Evolutionary conservation across 2,329 filamentous ascomycete species (phyloP), one percentile per base, ranked within the genome.

Genomic region (Waltergamsia citrina): DNA sequence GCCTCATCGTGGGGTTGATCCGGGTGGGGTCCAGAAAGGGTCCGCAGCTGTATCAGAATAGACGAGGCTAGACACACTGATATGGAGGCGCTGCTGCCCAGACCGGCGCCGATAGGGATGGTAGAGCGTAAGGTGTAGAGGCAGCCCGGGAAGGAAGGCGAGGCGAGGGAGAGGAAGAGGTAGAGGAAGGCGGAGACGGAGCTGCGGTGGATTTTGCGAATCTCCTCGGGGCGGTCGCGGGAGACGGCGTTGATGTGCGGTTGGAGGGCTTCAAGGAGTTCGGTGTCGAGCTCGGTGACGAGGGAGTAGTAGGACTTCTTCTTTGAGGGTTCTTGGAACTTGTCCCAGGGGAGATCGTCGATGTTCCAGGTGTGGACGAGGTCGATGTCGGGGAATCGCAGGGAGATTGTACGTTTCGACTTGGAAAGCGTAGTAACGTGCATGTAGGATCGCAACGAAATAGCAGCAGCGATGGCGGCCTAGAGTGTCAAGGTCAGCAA

Each of bases 241-340:
- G 86, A 93, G 29, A 98, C 76, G 37, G 69, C 58, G 37, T 69
- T 66, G 18, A 95, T 74, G 51, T 87, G 80, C 18, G 90, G 87
- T 55, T 87, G 72, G 46, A 96, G 74, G 3, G 86, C 83, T 25
- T 73, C 76, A 34, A 94, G 63, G 16, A 98, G 74, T 35, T 94
- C 86, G 3, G 73, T 69, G 50, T 98, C 92, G 39, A 98, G 75
- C 32, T 74, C 70, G 10, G 85, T 94, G 34, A 92, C 81, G 31
- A 88, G 69, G 45, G 92, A 85, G 60, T 94, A 94, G 64, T 96
- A 96, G 49, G 80, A 84, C 65, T 92, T 94, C 65, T 94, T 95
- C 67, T 93, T 94, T 20, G 71, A 72, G 0, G 86, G 78, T 15
- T 80, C 72, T 16, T 81, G 76, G 60, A 98, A 98, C 12, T 72